Evolutionary conservation across 2,329 filamentous ascomycete genomes (phyloP), one percentile per base, ranked within the genome.

Genomic region (Fusarium austroafricanum): DNA sequence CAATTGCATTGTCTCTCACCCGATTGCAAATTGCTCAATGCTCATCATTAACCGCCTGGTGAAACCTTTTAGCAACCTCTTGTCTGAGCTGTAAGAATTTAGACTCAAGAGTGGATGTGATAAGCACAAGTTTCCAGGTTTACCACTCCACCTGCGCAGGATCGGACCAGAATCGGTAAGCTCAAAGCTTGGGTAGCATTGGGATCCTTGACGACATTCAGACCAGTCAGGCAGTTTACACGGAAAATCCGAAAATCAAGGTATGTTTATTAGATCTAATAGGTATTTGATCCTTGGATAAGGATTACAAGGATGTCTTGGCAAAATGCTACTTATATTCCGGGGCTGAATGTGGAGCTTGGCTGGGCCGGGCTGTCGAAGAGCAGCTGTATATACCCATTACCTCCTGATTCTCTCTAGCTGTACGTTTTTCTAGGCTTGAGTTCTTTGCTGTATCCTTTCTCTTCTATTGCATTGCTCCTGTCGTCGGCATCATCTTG

Each of bases 111-210:
- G 40, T 12, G 29, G 40, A 46, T 28, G 29, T 31, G 4, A 10
- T 26, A 26, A 26, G 26, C 26, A 5, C 26, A 26, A 10, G 14
- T 54, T 20, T 20, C 51, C 26, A 37, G 51, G 29, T 47, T 37
- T 8, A 20, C 14, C 15, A 14, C 15, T 54, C 51, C 51, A 15
- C 18, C 29, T 28, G 29, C 51, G 40, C 40, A 28, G n/a, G 29
- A 26, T 54, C 10, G 18, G n/a, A 20, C 51, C 40, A 20, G 42
- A 47, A 37, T n/a, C n/a, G 29, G 51, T 47, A 54, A 47, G 40
- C 21, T 28, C 26, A n/a, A n/a, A 35, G 17, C 17, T 4, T n/a
- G 33, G 21, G 29, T 53, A 40, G 29, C 14, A 28, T 11, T 15
- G 40, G 11, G 11, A 18, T 17, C 37, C 49, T n/a, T 31, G 42